Evolutionary conservation across 257 asterid species (phyloP).

Genomic region (Schizonepeta tenuifolia): DNA sequence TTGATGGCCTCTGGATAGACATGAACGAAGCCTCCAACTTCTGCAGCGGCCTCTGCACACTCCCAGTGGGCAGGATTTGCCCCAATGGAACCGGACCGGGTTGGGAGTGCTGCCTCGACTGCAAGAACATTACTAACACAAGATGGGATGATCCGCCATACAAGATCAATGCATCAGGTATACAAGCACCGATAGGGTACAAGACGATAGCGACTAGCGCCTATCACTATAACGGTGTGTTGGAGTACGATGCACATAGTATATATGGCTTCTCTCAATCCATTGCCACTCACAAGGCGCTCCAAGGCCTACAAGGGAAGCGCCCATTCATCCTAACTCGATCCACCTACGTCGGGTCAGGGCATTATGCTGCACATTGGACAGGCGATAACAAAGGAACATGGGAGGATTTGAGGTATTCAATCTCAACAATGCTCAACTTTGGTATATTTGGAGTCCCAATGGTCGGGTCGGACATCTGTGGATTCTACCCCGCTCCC

Average conservation of each 20-base stretch:
- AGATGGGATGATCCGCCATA: conserved; percentile 97
- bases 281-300: conserved; percentile 85
- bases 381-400: conserved; percentile 96
- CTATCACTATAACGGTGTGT: conserved; percentile 73
- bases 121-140: conserved; percentile 78
- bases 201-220: conserved; percentile 94
- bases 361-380: conserved; percentile 90
- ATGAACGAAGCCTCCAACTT: conserved; percentile 96
- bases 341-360: conserved; percentile 85
- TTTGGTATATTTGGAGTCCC: conserved; percentile 94
- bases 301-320: conserved; percentile 68
- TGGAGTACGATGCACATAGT: conserved; percentile 94
- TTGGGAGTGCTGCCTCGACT: conserved; percentile 86
- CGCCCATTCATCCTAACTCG: conserved; percentile 88
- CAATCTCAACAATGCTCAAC: conserved; percentile 81
- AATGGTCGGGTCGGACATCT: conserved; percentile 97
- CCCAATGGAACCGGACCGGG: conserved; percentile 93
- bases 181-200: conserved; percentile 69
- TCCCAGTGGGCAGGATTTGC: conserved; percentile 64
- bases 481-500: conserved; percentile 92
- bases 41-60: conserved; percentile 76
- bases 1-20: conserved; percentile 95
- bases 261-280: conserved; percentile 82
- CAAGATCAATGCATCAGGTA: conserved; percentile 91
- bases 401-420: conserved; percentile 80